phyloP scores from a whole-genome alignment of 75 land plant species.

The Selaginella tamariscina region DNA sequence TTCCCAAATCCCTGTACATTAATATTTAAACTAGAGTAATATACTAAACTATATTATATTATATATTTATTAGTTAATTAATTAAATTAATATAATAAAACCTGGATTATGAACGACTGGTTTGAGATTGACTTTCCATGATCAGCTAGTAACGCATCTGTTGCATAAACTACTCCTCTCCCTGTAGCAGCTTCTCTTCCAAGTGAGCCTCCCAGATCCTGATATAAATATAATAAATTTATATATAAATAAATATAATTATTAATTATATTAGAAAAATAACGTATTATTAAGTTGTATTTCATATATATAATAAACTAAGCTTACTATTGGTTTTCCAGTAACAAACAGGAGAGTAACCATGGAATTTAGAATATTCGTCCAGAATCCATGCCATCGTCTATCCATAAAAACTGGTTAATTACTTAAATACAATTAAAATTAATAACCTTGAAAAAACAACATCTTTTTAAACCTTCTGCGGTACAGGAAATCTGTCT shows the following conservation, averaged over 20 bases:
- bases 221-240: neutral
- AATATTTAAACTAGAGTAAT: neutral
- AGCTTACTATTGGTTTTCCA: constrained; percentile 86
- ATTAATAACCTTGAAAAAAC: no score
- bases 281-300: neutral
- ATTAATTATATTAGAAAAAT: neutral
- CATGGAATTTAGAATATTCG: constrained; percentile 94
- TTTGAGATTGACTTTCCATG: constrained; percentile 55
- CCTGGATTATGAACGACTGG: constrained; percentile 69
- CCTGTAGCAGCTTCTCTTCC: constrained; percentile 98
- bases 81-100: constrained; percentile 14
- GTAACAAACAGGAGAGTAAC: constrained; percentile 92
- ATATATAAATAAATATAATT: constrained; percentile 8
- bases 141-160: constrained; percentile 56
- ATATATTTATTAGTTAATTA: no score
- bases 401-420: constrained; percentile 35
- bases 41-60: neutral
- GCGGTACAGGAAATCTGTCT: no score
- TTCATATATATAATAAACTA: neutral
- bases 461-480: no score
- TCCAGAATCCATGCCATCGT: constrained; percentile 98
- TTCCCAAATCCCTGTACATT: constrained; percentile 67
- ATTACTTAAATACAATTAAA: no score
- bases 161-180: constrained; percentile 76
- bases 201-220: constrained; percentile 85